Evolutionary conservation across 2,329 filamentous ascomycete species (phyloP).

Genomic region (Podosphaera leucotricha): DNA sequence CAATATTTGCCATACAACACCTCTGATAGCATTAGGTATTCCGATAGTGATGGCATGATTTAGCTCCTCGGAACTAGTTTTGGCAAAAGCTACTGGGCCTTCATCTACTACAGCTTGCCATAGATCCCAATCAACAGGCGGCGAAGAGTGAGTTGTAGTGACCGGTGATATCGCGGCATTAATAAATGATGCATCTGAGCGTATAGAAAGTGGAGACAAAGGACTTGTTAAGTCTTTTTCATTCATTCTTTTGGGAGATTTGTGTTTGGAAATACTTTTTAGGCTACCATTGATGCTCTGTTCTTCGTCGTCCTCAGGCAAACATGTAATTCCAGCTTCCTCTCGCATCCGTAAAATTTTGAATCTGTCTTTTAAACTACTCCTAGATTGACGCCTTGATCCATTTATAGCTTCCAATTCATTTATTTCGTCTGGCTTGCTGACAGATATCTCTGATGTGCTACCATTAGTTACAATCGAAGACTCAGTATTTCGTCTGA

Average conservation of each 20-base stretch:
- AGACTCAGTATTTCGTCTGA: slow-evolving; percentile 46
- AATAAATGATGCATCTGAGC: slow-evolving; percentile 40
- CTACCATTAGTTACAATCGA: slow-evolving; percentile 59
- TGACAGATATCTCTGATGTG: slow-evolving; percentile 59
- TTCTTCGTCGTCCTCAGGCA: slow-evolving; percentile 23
- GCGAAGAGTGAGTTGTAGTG: slow-evolving; percentile 42
- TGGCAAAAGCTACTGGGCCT: slow-evolving; percentile 67
- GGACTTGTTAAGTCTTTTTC: slow-evolving; percentile 14
- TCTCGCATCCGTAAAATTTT: slow-evolving; percentile 54
- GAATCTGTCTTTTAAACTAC: slow-evolving; percentile 55
- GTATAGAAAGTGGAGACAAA: slow-evolving; percentile 12
- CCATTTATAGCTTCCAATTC: slow-evolving; percentile 29
- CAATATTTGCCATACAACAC: slow-evolving; percentile 97
- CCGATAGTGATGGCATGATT: slow-evolving; percentile 79
- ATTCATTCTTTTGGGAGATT: slow-evolving; percentile 4
- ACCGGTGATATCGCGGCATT: slow-evolving; percentile 73
- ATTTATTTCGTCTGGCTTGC: slow-evolving; percentile 57
- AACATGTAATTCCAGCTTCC: slow-evolving; percentile 34
- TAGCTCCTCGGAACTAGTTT: slow-evolving; percentile 71
- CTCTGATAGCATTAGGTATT: slow-evolving; percentile 82
- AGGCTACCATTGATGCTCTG: not conserved
- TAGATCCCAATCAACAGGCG: slow-evolving; percentile 96
- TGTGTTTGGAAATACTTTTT: not conserved
- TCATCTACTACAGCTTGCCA: slow-evolving; percentile 95
- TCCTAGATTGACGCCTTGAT: slow-evolving; percentile 25